phyloP scores from a whole-genome alignment of 495 filamentous ascomycete genomes.

The Penicillium tannophilum region DNA sequence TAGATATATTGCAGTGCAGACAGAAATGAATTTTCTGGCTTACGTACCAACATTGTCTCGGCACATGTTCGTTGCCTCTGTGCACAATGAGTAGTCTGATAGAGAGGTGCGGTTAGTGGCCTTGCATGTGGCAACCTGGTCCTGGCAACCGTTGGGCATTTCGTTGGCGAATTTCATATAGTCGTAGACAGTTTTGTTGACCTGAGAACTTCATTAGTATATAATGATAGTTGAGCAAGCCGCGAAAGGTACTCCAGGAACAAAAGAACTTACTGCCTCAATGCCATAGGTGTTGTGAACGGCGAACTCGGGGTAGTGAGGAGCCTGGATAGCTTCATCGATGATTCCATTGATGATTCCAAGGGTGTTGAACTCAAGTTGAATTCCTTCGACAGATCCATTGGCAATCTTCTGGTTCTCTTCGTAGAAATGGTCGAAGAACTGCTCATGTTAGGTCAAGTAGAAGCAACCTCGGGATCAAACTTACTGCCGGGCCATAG shows the following conservation, averaged over 20 bases:
- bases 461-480: slow-evolving; percentile 63
- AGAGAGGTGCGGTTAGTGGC: slow-evolving; percentile 44
- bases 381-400: slow-evolving; percentile 35
- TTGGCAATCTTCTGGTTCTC: slow-evolving; percentile 61
- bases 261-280: slow-evolving; percentile 37
- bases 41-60: slow-evolving; percentile 40
- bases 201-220: slow-evolving; percentile 26
- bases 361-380: slow-evolving; percentile 52
- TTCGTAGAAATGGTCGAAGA: slow-evolving; percentile 59
- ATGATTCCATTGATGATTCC: slow-evolving; percentile 73
- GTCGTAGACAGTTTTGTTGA: slow-evolving; percentile 58
- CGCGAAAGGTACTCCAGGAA: too few relatives aligned
- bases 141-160: slow-evolving; percentile 61
- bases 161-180: slow-evolving; percentile 48
- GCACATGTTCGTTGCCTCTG: slow-evolving; percentile 44
- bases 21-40: too few relatives aligned
- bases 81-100: slow-evolving; percentile 42
- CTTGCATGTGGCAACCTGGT: slow-evolving; percentile 54
- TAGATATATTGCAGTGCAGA: not conserved
- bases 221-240: not conserved
- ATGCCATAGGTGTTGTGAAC: slow-evolving; percentile 78
- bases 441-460: slow-evolving; percentile 35
- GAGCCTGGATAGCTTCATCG: slow-evolving; percentile 67
- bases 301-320: slow-evolving; percentile 67
- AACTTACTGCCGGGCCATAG: slow-evolving; percentile 68